Evolutionary conservation across 257 asterid genomes (phyloP).

Genomic region (Solanum virginianum): DNA sequence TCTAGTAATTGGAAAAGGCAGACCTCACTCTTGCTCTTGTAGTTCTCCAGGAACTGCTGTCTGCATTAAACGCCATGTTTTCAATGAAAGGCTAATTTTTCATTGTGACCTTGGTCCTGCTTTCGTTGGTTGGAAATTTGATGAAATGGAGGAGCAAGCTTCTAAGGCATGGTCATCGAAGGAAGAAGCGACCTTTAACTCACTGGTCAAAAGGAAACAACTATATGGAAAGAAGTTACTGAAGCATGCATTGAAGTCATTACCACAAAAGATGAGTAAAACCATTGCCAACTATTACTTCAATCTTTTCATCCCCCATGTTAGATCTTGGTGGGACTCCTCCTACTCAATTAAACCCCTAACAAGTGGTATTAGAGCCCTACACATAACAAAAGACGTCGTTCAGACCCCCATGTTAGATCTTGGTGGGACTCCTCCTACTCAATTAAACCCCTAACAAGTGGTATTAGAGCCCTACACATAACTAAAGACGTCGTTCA

Average conservation of each 20-base stretch:
- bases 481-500: too few relatives aligned
- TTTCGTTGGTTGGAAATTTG: constrained; percentile 58
- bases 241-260: constrained; percentile 41
- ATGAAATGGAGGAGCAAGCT: constrained; percentile 62
- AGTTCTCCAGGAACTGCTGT: constrained; percentile 20
- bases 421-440: too few relatives aligned
- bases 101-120: constrained; percentile 46
- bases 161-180: constrained; percentile 41
- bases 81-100: constrained; percentile 33
- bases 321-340: too few relatives aligned
- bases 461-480: too few relatives aligned
- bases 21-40: constrained; percentile 43
- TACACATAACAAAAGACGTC: too few relatives aligned
- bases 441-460: too few relatives aligned
- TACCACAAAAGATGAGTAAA: constrained; percentile 25
- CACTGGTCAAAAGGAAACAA: constrained; percentile 27
- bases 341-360: too few relatives aligned
- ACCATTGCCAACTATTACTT: constrained; percentile 43
- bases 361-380: too few relatives aligned
- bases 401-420: too few relatives aligned
- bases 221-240: constrained; percentile 33
- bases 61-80: constrained; percentile 39
- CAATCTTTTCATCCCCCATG: constrained; percentile 47
- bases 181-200: constrained; percentile 39
- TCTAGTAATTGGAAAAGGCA: constrained; percentile 45